Evolutionary conservation across 1,284 basidiomycete genomes (phyloP), one percentile per base, ranked within the genome.

Genomic region (Tranzscheliella williamsii): DNA sequence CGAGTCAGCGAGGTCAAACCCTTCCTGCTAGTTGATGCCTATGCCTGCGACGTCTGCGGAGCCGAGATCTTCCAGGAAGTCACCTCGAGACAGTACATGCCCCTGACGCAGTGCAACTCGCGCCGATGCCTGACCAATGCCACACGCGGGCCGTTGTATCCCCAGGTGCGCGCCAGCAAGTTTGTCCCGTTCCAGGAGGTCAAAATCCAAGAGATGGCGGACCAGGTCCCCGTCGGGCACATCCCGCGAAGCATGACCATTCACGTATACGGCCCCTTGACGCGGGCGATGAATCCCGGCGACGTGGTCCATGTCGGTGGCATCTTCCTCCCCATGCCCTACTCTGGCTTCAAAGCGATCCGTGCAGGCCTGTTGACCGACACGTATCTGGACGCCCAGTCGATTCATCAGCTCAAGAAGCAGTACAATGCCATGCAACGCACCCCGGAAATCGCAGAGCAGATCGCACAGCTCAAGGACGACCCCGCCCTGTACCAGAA

Each of bases 161-260:
- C 97, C 89, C 95, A 98, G 80, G 96, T 94, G 3, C 84, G 95
- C 26, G 95, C 95, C 17, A 91, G 90, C 80, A 87, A 95, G 51
- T 99, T 98, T 79, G 90, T 89, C 70, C 91, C 94, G 0, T 99
- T 98, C 83, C 95, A 99, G 78, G 95, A 99, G 79, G 86, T 96
- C 64, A 95, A 95, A 80, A 91, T 99, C 38, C 95, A 99, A 79
- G 95, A 99, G 80, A 95, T 98, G 94, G 90, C 95, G 20, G 95
- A 98, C 75, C 95, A 99, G 86, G 95, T 99, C 0, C 95, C 95
- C 18, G 93, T 98, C 27, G 95, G 95, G 4, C 95, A 99, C 78
- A 98, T 99, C 53, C 95, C 95, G 24, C 87, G 95, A 27, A 92
- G 92, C 2, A 98, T 97, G 95, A 93, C 92, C 0, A 80, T 97